A percentile compares a stretch with the other conserved stretches of the same genome.
Evolutionary conservation across 331 rosid genomes (phyloP).

Genomic region (Malus hybrid): DNA sequence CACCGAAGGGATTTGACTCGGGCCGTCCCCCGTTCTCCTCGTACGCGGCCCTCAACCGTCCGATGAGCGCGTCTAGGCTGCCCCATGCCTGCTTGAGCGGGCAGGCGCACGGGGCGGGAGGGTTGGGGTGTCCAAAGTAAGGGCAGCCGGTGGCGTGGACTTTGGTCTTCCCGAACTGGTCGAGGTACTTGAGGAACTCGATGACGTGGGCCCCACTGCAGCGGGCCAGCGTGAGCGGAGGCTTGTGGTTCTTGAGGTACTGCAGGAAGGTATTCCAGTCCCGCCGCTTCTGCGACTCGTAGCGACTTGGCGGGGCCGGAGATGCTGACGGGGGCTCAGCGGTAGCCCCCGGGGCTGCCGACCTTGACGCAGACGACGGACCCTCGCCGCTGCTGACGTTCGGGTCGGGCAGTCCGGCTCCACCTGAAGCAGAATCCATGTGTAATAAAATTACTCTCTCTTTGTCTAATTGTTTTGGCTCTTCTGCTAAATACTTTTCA

Average conservation of each 20-base stretch:
- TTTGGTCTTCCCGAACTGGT: slow-evolving; percentile 92
- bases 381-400: slow-evolving; percentile 25
- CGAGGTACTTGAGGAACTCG: slow-evolving; percentile 80
- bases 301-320: slow-evolving; percentile 59
- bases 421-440: slow-evolving; percentile 73
- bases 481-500: background rate
- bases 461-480: background rate
- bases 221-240: slow-evolving; percentile 73
- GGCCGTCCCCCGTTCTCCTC: slow-evolving; percentile 90
- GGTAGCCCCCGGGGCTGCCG: too few relatives aligned
- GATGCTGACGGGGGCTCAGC: slow-evolving; percentile 15
- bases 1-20: slow-evolving; percentile 84
- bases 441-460: background rate
- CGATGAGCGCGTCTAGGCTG: slow-evolving; percentile 80
- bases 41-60: slow-evolving; percentile 87
- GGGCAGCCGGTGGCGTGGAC: slow-evolving; percentile 76
- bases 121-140: slow-evolving; percentile 70
- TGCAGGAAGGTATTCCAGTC: slow-evolving; percentile 97
- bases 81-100: slow-evolving; percentile 90
- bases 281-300: slow-evolving; percentile 88
- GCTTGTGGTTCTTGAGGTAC: slow-evolving; percentile 88
- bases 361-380: slow-evolving; percentile 1
- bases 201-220: slow-evolving; percentile 99
- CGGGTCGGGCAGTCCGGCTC: slow-evolving; percentile 26
- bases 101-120: slow-evolving; percentile 84